A percentile compares a stretch with the other conserved stretches of the same genome.
phyloP scores from a whole-genome alignment of 345 rosid genomes.

The Rhizophora apiculata region DNA sequence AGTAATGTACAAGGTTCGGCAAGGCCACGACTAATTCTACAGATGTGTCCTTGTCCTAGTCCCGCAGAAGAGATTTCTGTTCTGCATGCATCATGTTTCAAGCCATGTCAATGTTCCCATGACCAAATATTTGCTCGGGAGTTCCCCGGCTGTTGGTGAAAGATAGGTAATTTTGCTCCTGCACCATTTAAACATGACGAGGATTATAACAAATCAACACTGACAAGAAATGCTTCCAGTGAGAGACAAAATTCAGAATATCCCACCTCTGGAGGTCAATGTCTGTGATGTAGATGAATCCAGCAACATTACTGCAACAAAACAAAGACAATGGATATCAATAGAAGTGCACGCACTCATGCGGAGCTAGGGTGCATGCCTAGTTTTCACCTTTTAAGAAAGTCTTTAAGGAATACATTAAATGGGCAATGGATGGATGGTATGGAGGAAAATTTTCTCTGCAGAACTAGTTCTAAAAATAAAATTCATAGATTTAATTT shows the following conservation, averaged over 20 bases:
- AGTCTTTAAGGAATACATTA: no score
- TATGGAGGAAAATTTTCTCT: no score
- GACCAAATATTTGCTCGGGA: constrained; percentile 63
- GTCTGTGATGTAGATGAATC: constrained; percentile 74
- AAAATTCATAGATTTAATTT: no score
- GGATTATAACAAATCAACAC: not conserved
- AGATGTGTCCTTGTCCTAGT: no score
- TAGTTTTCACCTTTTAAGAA: no score
- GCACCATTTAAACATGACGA: constrained; percentile 6
- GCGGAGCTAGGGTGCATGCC: no score
- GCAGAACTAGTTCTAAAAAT: no score
- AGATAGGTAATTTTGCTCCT: constrained; percentile 73
- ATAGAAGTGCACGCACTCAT: no score
- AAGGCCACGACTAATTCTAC: no score
- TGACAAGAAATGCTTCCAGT: not conserved
- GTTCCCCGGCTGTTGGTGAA: constrained; percentile 64
- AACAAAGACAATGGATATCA: not conserved
- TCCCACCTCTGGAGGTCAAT: constrained; percentile 61
- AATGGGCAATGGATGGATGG: no score
- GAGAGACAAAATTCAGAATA: not conserved
- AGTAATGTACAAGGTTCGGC: no score
- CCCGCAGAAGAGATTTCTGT: no score
- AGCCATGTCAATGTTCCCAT: constrained; percentile 79
- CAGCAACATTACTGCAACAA: constrained; percentile 78
- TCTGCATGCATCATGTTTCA: constrained; percentile 39